These are phyloP conservation scores for Monilinia fructicola DNA, from an alignment of 2,329 filamentous ascomycete species.

Conservation along the genomic window DNA sequence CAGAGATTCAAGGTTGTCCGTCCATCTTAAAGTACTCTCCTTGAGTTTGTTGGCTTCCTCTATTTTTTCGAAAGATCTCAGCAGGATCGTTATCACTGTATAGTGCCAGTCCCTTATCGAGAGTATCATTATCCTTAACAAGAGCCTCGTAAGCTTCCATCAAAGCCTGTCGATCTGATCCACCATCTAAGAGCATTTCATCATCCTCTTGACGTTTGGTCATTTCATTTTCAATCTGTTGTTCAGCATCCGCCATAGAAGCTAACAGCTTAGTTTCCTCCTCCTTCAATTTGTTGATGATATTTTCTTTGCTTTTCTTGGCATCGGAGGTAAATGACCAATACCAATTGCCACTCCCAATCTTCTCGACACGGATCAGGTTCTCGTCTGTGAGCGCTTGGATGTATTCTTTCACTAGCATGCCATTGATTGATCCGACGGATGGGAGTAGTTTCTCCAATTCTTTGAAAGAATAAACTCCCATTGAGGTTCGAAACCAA, in stretches of 20 bases:
- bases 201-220: conserved; percentile 40
- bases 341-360: conserved; percentile 71
- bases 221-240: conserved; percentile 42
- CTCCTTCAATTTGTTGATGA: conserved; percentile 42
- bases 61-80: conserved; percentile 36
- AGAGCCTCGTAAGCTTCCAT: conserved; percentile 36
- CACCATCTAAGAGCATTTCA: conserved; percentile 38
- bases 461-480: conserved; percentile 65
- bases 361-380: conserved; percentile 65
- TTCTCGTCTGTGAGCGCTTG: conserved; percentile 61
- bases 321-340: conserved; percentile 64
- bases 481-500: conserved; percentile 59
- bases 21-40: conserved; percentile 38
- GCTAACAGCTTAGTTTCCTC: conserved; percentile 40
- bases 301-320: conserved; percentile 47
- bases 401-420: conserved; percentile 67
- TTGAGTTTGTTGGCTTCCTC: conserved; percentile 37
- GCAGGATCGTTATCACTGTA: conserved; percentile 40
- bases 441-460: conserved; percentile 63
- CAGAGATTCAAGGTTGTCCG: conserved; percentile 40
- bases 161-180: conserved; percentile 35
- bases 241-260: conserved; percentile 41
- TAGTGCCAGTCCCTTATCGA: conserved; percentile 39
- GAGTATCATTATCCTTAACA: conserved; percentile 34
- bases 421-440: conserved; percentile 62